Evolutionary conservation across 2,329 filamentous ascomycete species (phyloP).

Genomic region (Aspergillus persii): DNA sequence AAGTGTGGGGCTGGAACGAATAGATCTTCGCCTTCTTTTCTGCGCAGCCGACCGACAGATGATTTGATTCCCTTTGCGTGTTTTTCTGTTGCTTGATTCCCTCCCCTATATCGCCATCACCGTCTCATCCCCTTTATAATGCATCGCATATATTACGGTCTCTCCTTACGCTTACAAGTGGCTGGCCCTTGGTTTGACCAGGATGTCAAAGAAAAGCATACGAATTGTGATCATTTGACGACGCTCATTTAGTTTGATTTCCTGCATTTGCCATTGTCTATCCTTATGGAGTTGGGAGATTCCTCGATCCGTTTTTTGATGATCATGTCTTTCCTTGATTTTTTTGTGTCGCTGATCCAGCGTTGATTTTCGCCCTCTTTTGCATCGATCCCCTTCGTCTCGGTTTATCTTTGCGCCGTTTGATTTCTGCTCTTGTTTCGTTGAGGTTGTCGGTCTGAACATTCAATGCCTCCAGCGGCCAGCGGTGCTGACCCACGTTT

Average conservation of each 20-base stretch:
- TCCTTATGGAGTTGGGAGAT: slow-evolving; percentile 21
- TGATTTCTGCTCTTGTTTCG: not conserved
- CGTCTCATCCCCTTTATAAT: slow-evolving; percentile 12
- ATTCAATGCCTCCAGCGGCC: slow-evolving; percentile 2
- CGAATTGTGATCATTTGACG: slow-evolving; percentile 24
- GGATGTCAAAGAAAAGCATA: slow-evolving; percentile 27
- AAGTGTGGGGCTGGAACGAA: slow-evolving; percentile 96
- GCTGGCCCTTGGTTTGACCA: slow-evolving; percentile 28
- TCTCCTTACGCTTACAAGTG: slow-evolving; percentile 25
- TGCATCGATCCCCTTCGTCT: slow-evolving; percentile 14
- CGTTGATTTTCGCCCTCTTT: slow-evolving; percentile 1
- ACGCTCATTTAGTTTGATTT: slow-evolving; percentile 19
- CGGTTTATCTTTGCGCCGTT: slow-evolving; percentile 7
- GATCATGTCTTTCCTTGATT: slow-evolving; percentile 19
- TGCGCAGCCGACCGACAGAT: slow-evolving; percentile 1
- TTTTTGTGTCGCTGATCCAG: slow-evolving; percentile 8
- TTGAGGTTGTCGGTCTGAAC: not conserved
- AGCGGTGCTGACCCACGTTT: slow-evolving; percentile 18
- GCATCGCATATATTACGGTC: slow-evolving; percentile 22
- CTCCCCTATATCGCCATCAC: not conserved
- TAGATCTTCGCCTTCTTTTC: slow-evolving; percentile 28
- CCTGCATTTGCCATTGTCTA: slow-evolving; percentile 16
- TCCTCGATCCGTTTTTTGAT: slow-evolving; percentile 11
- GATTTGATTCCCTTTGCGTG: not conserved
- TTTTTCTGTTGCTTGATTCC: not conserved